Conservation (phyloP, 139 green algal species). For the Astrephomene gubernaculifera region DNA sequence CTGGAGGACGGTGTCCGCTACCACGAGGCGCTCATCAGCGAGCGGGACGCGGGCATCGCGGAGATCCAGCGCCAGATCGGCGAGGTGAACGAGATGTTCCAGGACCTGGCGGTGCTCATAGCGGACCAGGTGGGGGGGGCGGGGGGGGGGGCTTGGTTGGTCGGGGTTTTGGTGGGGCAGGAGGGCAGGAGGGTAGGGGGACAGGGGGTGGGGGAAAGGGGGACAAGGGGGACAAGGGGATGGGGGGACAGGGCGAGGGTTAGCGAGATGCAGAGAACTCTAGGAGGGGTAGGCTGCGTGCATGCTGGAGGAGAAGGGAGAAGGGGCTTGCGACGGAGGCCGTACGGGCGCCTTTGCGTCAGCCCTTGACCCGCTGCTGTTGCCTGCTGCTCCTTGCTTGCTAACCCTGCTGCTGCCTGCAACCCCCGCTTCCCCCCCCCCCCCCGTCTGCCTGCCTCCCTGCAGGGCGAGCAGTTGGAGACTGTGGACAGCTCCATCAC, state of each 20-base stretch:
- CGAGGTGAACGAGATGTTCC: constrained; percentile 80
- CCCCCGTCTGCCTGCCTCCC: background rate
- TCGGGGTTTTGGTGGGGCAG: background rate
- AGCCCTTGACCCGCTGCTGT: no score
- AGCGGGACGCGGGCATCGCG: constrained; percentile 84
- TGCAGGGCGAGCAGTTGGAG: constrained; percentile 52
- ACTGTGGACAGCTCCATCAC: constrained; percentile 69
- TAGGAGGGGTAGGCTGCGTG: no score
- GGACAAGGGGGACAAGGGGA: no score
- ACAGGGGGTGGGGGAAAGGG: background rate
- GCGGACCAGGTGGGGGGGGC: constrained; percentile 82
- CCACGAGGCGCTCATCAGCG: constrained; percentile 89
- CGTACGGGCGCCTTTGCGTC: no score
- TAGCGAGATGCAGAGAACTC: no score
- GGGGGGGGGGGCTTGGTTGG: background rate
- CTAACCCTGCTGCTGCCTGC: no score
- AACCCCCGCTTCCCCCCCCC: background rate
- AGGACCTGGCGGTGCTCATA: constrained; percentile 91
- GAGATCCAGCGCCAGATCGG: constrained; percentile 57
- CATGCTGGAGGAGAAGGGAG: no score
- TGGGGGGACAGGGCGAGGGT: no score
- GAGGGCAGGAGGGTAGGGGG: constrained; percentile 45
- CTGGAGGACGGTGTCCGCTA: constrained; percentile 78
- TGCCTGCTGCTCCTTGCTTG: no score
- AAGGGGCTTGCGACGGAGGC: no score